Conservation (phyloP, 352 stramenopile species). For the Phytophthora sp. region DNA sequence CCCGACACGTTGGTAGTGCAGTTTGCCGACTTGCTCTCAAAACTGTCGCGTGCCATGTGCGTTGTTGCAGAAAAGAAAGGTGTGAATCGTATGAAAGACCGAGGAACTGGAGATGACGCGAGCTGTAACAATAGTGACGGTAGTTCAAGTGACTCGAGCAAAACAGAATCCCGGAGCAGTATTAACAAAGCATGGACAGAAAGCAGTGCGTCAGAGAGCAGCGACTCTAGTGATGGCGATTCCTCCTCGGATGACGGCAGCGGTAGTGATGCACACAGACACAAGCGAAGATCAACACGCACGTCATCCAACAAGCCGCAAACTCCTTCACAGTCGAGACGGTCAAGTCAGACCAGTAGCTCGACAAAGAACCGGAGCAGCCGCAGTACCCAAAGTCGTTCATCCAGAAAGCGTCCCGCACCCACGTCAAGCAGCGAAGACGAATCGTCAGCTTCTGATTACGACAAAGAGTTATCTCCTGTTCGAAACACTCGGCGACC, state of each 20-base stretch:
- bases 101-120: conserved; percentile 20
- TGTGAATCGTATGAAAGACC: conserved; percentile 46
- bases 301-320: conserved; percentile 24
- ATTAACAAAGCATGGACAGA: conserved; percentile 72
- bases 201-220: conserved; percentile 67
- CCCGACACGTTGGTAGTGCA: conserved; percentile 77
- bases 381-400: conserved; percentile 29
- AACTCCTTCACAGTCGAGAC: conserved; percentile 27
- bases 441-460: conserved; percentile 29
- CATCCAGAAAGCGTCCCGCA: conserved; percentile 34
- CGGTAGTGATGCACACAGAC: conserved; percentile 39
- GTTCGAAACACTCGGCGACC: conserved; percentile 30
- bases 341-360: conserved; percentile 19
- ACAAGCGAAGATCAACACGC: conserved; percentile 33
- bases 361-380: conserved; percentile 12
- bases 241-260: conserved; percentile 49
- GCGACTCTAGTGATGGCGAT: conserved; percentile 57
- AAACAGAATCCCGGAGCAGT: conserved; percentile 48
- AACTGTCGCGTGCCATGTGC: conserved; percentile 70
- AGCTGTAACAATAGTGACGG: conserved; percentile 46
- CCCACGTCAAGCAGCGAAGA: conserved; percentile 35
- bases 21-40: conserved; percentile 73
- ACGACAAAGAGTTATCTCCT: conserved; percentile 26
- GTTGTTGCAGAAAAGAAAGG: conserved; percentile 65
- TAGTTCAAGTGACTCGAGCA: conserved; percentile 56